Evolutionary conservation across 257 asterid genomes (phyloP).

Genomic region (Solanum dulcamara): DNA sequence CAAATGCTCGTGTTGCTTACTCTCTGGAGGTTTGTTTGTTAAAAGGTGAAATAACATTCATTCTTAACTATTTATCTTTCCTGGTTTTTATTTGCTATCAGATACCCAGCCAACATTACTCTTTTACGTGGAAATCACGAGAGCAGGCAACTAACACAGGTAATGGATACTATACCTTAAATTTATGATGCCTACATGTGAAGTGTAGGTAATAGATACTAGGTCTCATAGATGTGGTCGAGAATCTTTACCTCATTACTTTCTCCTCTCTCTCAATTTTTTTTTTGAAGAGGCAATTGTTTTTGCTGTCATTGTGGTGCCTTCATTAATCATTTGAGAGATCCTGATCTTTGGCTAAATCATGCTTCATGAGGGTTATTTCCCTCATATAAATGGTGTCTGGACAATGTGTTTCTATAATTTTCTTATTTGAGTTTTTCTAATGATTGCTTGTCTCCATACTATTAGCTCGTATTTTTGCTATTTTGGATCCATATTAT

Average conservation of each 20-base stretch:
- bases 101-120: slow-evolving; percentile 93
- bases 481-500: background rate
- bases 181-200: background rate
- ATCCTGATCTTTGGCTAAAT: background rate
- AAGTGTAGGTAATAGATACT: background rate
- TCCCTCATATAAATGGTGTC: background rate
- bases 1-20: background rate
- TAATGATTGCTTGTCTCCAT: background rate
- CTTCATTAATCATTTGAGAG: background rate
- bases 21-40: background rate
- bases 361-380: background rate
- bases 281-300: background rate
- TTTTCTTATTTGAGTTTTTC: background rate
- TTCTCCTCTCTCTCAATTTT: background rate
- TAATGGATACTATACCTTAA: slow-evolving; percentile 6
- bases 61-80: background rate
- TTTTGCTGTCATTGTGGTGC: background rate
- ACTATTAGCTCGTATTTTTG: background rate
- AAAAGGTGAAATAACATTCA: background rate
- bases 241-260: background rate
- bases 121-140: slow-evolving; percentile 97
- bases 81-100: slow-evolving; percentile 20
- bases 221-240: background rate
- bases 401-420: background rate
- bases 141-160: slow-evolving; percentile 97